Conservation (phyloP, 2,329 filamentous ascomycete species). For the Arachnomyces sp. region DNA sequence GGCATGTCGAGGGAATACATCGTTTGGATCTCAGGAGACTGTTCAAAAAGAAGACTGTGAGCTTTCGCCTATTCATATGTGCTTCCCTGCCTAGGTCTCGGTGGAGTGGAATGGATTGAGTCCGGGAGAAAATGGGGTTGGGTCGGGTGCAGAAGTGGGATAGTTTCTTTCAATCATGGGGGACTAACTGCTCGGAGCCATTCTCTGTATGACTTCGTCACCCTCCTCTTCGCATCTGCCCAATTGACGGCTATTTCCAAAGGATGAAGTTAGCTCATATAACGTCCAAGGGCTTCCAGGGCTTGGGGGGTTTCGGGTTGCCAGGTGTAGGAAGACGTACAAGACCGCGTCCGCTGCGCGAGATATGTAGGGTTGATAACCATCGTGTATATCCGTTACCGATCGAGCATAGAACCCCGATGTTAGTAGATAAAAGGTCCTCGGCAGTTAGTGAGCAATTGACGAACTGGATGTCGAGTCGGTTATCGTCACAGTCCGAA, state of each 20-base stretch:
- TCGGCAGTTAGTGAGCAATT: neutral
- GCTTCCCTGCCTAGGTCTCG: slow-evolving; percentile 8
- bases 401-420: neutral
- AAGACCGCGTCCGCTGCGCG: slow-evolving; percentile 69
- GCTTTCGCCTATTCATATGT: neutral
- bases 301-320: neutral
- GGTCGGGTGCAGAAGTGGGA: neutral
- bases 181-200: slow-evolving; percentile 89
- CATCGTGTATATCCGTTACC: slow-evolving; percentile 44
- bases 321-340: slow-evolving; percentile 42
- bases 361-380: slow-evolving; percentile 90
- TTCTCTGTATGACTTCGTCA: slow-evolving; percentile 81
- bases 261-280: slow-evolving; percentile 18
- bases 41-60: slow-evolving; percentile 14
- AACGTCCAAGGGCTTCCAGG: neutral
- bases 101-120: slow-evolving; percentile 1
- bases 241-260: slow-evolving; percentile 66
- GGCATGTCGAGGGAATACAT: slow-evolving; percentile 94
- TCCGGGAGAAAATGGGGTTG: neutral
- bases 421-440: neutral
- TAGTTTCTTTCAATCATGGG: slow-evolving; percentile 10
- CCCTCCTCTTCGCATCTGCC: slow-evolving; percentile 78
- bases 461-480: slow-evolving; percentile 1
- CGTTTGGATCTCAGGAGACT: slow-evolving; percentile 94
- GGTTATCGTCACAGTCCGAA: slow-evolving; percentile 7